phyloP scores from a whole-genome alignment of 1,139 yeast genomes.

The Arxiozyma slooffiae region DNA sequence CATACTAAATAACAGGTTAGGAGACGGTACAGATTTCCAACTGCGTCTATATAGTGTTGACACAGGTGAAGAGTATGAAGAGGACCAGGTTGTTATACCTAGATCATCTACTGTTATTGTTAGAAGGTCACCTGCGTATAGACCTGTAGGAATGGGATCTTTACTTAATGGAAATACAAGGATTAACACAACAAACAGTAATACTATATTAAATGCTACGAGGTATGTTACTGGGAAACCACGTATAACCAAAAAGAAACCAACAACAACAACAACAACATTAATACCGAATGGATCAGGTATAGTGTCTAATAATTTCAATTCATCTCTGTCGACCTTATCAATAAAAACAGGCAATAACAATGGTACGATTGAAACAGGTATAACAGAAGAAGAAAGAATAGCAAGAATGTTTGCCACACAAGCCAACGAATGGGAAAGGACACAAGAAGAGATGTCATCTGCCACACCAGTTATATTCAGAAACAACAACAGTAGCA shows the following conservation, averaged over 20 bases:
- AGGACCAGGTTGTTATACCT: slow-evolving; percentile 75
- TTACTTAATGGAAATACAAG: slow-evolving; percentile 36
- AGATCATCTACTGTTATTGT: slow-evolving; percentile 80
- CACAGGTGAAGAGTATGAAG: slow-evolving; percentile 71
- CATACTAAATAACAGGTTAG: slow-evolving; percentile 67
- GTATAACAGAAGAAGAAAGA: slow-evolving; percentile 66
- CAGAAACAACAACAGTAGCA: slow-evolving; percentile 31
- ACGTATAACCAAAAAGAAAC: slow-evolving; percentile 35
- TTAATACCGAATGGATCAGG: neutral
- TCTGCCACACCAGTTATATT: slow-evolving; percentile 55
- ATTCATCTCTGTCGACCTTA: neutral
- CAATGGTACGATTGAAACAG: slow-evolving; percentile 1
- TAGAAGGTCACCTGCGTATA: slow-evolving; percentile 64
- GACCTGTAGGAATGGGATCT: slow-evolving; percentile 19
- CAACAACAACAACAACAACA: slow-evolving; percentile 4
- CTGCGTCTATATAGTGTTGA: slow-evolving; percentile 68
- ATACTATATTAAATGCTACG: slow-evolving; percentile 52
- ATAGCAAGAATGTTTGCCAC: slow-evolving; percentile 86
- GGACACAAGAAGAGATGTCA: slow-evolving; percentile 85
- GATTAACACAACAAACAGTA: slow-evolving; percentile 34
- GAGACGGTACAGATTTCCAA: slow-evolving; percentile 79
- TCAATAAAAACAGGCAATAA: neutral
- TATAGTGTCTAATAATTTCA: slow-evolving; percentile 14
- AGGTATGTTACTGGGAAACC: slow-evolving; percentile 86
- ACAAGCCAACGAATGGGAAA: slow-evolving; percentile 89